Evolutionary conservation across 2,329 filamentous ascomycete species (phyloP), one percentile per base, ranked within the genome.

Genomic region (Phyllosticta ampelicida): DNA sequence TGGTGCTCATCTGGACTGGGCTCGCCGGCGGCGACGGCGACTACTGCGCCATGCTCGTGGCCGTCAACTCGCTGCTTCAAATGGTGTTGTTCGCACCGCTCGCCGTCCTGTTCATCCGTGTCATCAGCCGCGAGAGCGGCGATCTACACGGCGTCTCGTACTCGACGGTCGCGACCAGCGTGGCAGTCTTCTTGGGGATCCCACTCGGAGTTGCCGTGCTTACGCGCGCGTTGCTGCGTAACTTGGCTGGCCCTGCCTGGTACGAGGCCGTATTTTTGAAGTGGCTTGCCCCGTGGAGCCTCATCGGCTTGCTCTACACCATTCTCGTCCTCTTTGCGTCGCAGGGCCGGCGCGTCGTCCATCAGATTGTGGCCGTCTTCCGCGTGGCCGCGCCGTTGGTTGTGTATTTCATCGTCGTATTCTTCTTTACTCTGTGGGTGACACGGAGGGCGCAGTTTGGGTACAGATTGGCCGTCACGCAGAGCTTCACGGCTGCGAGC

Each of bases 401-500:
- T 1, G 84, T 95, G 0, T 96, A 95, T 68, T 96, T 96, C 66
- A 65, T 83, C 1, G 71, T 86, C 61, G 81, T 94, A 58, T 96
- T 95, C 74, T 82, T 83, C 53, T 65, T 77, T 1, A 94, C 89
- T 0, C 74, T 94, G 1, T 75, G 75, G 50, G 73, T 85, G 1
- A 80, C 83, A 2, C 77, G 79, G 53, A 79, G 77, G n/a, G 72
- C 86, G n/a, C 86, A 89, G 0, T 90, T 90, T 60, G 83, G 82
- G 0, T 95, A 95, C 68, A 78, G 79, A 36, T 69, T 90, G 0
- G 80, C 81, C 1, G 79, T 80, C 10, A 92, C 89, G 1, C 89
- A 95, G 72, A 90, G 87, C 67, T 94, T 95, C 65, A 95, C 89
- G 0, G 91, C 89, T 0, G 87, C 89, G 0, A 95, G 90, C 69